Evolutionary conservation across 768 basidiomycete genomes (phyloP).

Genomic region (Agaricus sinodeliciosus): DNA sequence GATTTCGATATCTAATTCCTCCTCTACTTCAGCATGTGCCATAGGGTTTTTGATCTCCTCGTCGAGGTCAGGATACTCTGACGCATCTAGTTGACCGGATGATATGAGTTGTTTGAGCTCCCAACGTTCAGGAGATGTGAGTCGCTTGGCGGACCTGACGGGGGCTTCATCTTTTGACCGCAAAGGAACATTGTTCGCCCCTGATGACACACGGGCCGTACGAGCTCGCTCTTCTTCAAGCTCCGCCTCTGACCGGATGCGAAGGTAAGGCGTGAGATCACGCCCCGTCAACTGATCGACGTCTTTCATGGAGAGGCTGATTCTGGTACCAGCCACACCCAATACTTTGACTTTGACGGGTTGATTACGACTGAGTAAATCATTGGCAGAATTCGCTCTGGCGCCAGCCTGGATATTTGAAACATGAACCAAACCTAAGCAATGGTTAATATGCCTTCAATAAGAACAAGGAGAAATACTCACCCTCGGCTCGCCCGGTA

Average conservation of each 20-base stretch:
- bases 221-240: conserved; percentile 71
- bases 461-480: conserved; percentile 17
- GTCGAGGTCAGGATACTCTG: conserved; percentile 91
- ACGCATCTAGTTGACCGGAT: conserved; percentile 85
- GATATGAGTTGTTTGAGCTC: conserved; percentile 99
- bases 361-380: conserved; percentile 81
- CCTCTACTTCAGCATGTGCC: conserved; percentile 83
- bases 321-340: conserved; percentile 76
- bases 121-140: conserved; percentile 97
- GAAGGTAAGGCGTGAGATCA: conserved; percentile 91
- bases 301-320: conserved; percentile 95
- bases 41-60: conserved; percentile 76
- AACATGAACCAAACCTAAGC: conserved; percentile 92
- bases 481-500: conserved; percentile 83
- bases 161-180: conserved; percentile 46
- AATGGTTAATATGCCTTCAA: conserved; percentile 10
- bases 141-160: conserved; percentile 75
- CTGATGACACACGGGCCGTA: conserved; percentile 61
- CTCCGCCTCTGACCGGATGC: conserved; percentile 92
- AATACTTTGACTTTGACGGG: conserved; percentile 94
- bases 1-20: conserved; percentile 96
- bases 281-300: conserved; percentile 88
- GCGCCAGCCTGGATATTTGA: conserved; percentile 84
- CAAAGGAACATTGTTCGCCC: conserved; percentile 85
- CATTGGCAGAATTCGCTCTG: conserved; percentile 81